These are phyloP conservation scores for Solanum tarapatanum DNA, from an alignment of 257 asterid genomes.

Conservation along the genomic window DNA sequence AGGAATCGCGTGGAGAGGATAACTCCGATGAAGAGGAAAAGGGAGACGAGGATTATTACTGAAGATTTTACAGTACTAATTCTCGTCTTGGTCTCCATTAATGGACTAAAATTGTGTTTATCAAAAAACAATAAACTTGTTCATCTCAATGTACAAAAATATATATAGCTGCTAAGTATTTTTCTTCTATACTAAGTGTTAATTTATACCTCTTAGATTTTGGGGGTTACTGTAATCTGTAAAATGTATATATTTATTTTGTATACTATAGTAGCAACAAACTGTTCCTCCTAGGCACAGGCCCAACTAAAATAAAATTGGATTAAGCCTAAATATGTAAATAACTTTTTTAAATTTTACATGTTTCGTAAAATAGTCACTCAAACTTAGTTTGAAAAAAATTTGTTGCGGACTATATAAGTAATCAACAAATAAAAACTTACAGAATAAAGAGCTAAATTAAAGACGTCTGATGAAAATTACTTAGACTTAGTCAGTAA, in stretches of 20 bases:
- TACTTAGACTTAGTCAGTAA: no score
- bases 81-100: neutral
- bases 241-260: neutral
- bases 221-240: neutral
- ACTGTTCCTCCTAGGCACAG: neutral
- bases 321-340: no score
- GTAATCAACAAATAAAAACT: no score
- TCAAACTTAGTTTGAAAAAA: no score
- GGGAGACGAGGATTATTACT: slow-evolving; percentile 21
- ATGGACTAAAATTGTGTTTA: slow-evolving; percentile 8
- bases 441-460: no score
- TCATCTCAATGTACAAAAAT: neutral
- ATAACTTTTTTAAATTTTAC: no score
- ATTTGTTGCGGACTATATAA: no score
- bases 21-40: slow-evolving; percentile 48
- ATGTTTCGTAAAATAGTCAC: no score
- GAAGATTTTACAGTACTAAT: slow-evolving; percentile 25
- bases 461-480: no score
- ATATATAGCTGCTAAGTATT: neutral
- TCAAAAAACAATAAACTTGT: neutral
- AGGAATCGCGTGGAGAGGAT: slow-evolving; percentile 59
- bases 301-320: neutral
- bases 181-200: neutral
- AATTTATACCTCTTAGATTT: neutral
- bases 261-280: neutral